A percentile compares a stretch with the other conserved stretches of the same genome.
These are phyloP conservation scores for Hibiscus tridactylites DNA, from an alignment of 345 rosid species.

Conservation along the genomic window DNA sequence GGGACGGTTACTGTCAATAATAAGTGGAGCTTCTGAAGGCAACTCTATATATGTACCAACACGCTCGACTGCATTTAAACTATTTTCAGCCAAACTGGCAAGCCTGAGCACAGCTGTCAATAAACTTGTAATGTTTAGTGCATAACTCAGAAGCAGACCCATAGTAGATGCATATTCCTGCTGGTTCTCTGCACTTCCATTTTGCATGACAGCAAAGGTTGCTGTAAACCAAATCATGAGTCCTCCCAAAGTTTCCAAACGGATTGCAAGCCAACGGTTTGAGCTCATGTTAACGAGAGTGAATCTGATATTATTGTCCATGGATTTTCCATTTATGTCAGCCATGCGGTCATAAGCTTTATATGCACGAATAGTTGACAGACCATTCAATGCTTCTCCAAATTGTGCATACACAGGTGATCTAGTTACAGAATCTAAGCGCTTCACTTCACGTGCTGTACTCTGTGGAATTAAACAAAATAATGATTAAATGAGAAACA, in stretches of 20 bases:
- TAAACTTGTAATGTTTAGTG: constrained; percentile 75
- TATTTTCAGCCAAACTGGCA: constrained; percentile 97
- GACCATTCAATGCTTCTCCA: constrained; percentile 95
- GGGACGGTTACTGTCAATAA: constrained; percentile 80
- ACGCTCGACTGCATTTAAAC: constrained; percentile 93
- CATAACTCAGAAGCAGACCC: constrained; percentile 98
- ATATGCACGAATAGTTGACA: constrained; percentile 88
- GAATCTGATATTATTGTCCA: constrained; percentile 90
- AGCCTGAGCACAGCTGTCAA: constrained; percentile 88
- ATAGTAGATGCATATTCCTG: constrained; percentile 87
- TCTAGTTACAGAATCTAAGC: constrained; percentile 82
- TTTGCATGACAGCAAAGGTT: constrained; percentile 96
- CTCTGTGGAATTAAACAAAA: constrained; percentile 42
- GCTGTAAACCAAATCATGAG: constrained; percentile 99
- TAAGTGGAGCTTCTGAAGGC: constrained; percentile 81
- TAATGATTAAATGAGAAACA: constrained; percentile 8
- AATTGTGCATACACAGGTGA: constrained; percentile 99
- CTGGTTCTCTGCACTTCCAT: constrained; percentile 80
- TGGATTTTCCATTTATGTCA: constrained; percentile 75
- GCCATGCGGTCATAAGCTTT: constrained; percentile 97
- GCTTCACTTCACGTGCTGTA: constrained; percentile 97
- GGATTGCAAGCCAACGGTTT: constrained; percentile 97
- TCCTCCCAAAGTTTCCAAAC: constrained; percentile 88
- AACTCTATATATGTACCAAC: constrained; percentile 75
- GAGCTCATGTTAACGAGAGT: constrained; percentile 87